Conservation (phyloP, 2,329 filamentous ascomycete genomes). For the Exophiala phaeomuriformis region DNA sequence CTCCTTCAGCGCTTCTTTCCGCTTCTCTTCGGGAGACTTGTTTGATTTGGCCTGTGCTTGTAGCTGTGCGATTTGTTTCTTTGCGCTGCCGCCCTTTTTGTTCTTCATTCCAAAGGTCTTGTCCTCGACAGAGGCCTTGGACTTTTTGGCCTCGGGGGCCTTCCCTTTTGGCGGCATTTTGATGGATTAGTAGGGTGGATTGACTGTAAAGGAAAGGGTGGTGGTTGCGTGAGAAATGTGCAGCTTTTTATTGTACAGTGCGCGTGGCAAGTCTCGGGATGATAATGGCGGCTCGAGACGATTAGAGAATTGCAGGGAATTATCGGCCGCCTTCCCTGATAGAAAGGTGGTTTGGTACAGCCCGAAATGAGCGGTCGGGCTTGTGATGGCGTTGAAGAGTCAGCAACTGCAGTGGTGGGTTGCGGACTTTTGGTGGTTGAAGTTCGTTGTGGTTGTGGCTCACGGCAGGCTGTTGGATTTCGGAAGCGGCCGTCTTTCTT, state of each 20-base stretch:
- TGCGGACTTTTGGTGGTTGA: neutral
- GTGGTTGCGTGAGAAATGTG: neutral
- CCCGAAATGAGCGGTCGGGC: neutral
- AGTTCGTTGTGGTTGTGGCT: neutral
- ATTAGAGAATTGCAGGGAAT: neutral
- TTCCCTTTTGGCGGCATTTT: conserved; percentile 43
- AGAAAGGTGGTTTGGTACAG: neutral
- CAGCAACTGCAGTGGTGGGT: neutral
- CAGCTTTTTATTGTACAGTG: neutral
- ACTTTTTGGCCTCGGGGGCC: conserved; percentile 40
- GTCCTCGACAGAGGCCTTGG: conserved; percentile 62
- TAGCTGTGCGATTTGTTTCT: conserved; percentile 85
- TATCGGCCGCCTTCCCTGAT: neutral
- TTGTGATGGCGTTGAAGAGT: neutral
- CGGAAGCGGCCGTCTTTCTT: neutral
- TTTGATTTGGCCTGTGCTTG: conserved; percentile 63
- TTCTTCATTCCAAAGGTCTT: conserved; percentile 99
- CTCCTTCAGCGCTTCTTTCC: conserved; percentile 58
- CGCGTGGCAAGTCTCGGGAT: neutral
- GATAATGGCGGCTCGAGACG: neutral
- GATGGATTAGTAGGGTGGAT: neutral
- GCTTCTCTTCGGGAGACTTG: conserved; percentile 81
- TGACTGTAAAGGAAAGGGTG: neutral
- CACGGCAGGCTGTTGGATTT: neutral
- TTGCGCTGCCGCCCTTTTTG: conserved; percentile 87